Evolutionary conservation across 1,284 basidiomycete species (phyloP).

Genomic region (Apiotrichum laibachii): DNA sequence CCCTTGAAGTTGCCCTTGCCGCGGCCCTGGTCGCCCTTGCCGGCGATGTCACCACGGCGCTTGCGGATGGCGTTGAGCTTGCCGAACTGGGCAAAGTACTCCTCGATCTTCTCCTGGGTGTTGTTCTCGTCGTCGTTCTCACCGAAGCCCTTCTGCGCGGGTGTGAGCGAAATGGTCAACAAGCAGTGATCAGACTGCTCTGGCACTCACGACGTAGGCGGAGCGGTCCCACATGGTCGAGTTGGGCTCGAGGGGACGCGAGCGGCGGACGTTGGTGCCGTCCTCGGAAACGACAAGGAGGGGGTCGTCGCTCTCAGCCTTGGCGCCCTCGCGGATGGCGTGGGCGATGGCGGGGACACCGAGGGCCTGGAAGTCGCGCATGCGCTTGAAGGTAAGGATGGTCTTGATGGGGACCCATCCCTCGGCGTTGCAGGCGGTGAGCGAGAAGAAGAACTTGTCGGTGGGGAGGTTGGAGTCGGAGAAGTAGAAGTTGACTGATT

Average conservation of each 20-base stretch:
- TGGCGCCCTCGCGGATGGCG: constrained; percentile 58
- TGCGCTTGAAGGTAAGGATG: constrained; percentile 92
- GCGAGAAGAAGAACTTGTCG: constrained; percentile 97
- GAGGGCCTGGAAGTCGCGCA: constrained; percentile 67
- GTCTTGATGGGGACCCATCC: constrained; percentile 91
- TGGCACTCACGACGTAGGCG: constrained; percentile 70
- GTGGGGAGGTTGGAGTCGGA: constrained; percentile 93
- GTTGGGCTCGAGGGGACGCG: constrained; percentile 66
- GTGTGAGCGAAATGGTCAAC: background rate
- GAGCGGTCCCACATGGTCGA: constrained; percentile 67
- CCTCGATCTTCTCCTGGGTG: constrained; percentile 72
- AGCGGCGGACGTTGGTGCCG: constrained; percentile 69
- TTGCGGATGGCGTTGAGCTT: constrained; percentile 73
- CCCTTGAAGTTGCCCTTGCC: constrained; percentile 77
- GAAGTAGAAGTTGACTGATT: constrained; percentile 93
- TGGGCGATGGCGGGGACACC: constrained; percentile 66
- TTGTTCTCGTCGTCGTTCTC: constrained; percentile 60
- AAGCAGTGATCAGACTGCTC: background rate
- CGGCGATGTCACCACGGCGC: constrained; percentile 66
- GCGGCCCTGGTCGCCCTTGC: constrained; percentile 51
- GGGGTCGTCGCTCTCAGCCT: constrained; percentile 52
- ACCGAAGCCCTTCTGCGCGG: constrained; percentile 81
- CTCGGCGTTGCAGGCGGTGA: constrained; percentile 67
- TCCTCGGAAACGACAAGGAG: constrained; percentile 70
- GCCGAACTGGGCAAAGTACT: constrained; percentile 80